Base-by-base conservation (phyloP, 495 filamentous ascomycete genomes). In the Penicillium roqueforti region DNA sequence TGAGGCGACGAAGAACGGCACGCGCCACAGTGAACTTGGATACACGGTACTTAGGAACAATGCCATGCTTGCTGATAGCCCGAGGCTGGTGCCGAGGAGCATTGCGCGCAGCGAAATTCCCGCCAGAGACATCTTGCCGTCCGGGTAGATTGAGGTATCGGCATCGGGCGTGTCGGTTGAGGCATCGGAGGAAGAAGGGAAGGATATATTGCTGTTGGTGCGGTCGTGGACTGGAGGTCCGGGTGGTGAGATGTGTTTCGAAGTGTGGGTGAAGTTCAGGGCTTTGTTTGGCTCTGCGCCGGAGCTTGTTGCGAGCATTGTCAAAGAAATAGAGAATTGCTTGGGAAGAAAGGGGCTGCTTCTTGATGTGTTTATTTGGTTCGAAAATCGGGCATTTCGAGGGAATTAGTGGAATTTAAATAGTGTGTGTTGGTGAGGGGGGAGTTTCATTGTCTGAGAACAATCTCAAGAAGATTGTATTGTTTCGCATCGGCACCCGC, bases 21-120 rank as follows among this genome's bases (percentile, higher is more conserved):
- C 66, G 55, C 93, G 88, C 91, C 92, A 97, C 56, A 92, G 78
- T 0, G 80, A 75, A 25, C 69, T 72, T 1, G 54, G 51, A 63
- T 25, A 66, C 41, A 26, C 62, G 64, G 60, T 53, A 66, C 55
- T 66, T 44, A 56, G 76, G 56, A 63, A 75, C 62, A 65, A 58
- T 42, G 81, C 77, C 4, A 76, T 29, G 19, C 73, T 51, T 7
- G 70, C 8, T 48, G 79, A 72, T 9, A 78, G 36, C 38, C 79
- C 76, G 25, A 85, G 67, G 5, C 68, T 65, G 29, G 67, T 62
- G 38, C 84, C 84, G 29, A 87, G 69, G 42, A 76, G 45, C 65
- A 86, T 86, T n/a, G 83, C 80, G 41, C 90, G 89, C 13, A 87
- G 62, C 16, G 91, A 86, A 62, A 97, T 95, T 39, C 86, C 88